These are phyloP conservation scores for Yarrowia hollandica DNA, from an alignment of 805 yeast genomes.

Conservation along the genomic window DNA sequence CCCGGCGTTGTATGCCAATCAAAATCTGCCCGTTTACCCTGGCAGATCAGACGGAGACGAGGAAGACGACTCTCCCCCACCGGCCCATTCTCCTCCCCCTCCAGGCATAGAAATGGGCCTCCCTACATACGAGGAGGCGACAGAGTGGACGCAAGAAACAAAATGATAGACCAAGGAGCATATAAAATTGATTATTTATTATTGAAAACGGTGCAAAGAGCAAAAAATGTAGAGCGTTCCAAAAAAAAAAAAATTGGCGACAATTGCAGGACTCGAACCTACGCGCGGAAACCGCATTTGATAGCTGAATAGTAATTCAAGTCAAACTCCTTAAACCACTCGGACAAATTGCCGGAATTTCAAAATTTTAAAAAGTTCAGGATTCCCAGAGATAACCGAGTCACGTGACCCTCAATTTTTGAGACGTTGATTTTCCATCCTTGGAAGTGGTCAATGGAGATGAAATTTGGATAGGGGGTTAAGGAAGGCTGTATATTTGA, in stretches of 20 bases:
- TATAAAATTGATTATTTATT: slow-evolving; percentile 3
- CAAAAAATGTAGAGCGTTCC: not conserved
- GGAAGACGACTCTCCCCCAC: not conserved
- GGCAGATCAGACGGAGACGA: slow-evolving; percentile 8
- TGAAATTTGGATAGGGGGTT: too few relatives aligned
- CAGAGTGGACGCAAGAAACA: slow-evolving; percentile 13
- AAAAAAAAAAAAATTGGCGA: slow-evolving; percentile 8
- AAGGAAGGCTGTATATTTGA: too few relatives aligned
- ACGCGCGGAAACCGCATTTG: slow-evolving; percentile 30
- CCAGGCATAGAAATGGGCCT: not conserved
- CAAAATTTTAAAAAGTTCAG: not conserved
- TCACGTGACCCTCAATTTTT: not conserved
- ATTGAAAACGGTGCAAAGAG: too few relatives aligned
- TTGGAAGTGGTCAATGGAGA: too few relatives aligned
- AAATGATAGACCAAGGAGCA: slow-evolving; percentile 8
- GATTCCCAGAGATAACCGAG: not conserved
- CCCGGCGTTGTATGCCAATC: slow-evolving; percentile 13
- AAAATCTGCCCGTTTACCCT: slow-evolving; percentile 16
- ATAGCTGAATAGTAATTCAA: slow-evolving; percentile 27
- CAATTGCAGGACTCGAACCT: slow-evolving; percentile 30
- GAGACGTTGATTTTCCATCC: too few relatives aligned
- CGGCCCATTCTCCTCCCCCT: slow-evolving; percentile 6
- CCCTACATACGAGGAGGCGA: slow-evolving; percentile 25
- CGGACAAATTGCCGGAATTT: slow-evolving; percentile 14
- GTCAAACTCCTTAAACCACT: slow-evolving; percentile 30